Evolutionary conservation across 495 filamentous ascomycete genomes (phyloP).

Genomic region (Halenospora varia): DNA sequence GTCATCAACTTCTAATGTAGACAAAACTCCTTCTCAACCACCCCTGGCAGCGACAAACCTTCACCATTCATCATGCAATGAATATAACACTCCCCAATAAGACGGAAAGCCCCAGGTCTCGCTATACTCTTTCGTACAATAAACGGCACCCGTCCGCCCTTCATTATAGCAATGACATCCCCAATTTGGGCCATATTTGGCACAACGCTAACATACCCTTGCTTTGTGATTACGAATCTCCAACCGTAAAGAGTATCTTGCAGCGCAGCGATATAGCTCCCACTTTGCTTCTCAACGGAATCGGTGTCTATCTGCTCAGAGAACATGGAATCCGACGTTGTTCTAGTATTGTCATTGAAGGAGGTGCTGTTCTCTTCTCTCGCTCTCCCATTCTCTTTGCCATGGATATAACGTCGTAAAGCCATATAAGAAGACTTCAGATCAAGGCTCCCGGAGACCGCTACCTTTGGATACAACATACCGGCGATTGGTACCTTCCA

Average conservation of each 20-base stretch:
- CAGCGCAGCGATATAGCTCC: neutral
- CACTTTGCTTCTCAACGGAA: no score
- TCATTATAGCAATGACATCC: slow-evolving; percentile 17
- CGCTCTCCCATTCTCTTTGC: no score
- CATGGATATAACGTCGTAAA: no score
- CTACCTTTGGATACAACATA: neutral
- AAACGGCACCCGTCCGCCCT: slow-evolving; percentile 14
- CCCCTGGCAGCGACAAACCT: no score
- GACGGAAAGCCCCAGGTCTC: slow-evolving; percentile 1
- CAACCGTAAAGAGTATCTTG: neutral
- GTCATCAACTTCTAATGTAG: no score
- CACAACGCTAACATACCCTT: slow-evolving; percentile 18
- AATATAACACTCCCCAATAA: slow-evolving; percentile 24
- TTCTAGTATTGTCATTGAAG: no score
- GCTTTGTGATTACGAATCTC: neutral
- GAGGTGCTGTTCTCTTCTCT: no score
- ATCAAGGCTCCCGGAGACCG: neutral
- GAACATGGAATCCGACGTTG: no score
- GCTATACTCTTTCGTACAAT: slow-evolving; percentile 7
- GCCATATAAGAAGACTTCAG: neutral
- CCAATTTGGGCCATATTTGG: neutral
- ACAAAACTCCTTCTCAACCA: no score
- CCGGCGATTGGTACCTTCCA: neutral
- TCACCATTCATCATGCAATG: slow-evolving; percentile 23
- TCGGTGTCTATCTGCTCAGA: no score